Evolutionary conservation across 352 stramenopile genomes (phyloP).

Genomic region (Lagenidium giganteum): DNA sequence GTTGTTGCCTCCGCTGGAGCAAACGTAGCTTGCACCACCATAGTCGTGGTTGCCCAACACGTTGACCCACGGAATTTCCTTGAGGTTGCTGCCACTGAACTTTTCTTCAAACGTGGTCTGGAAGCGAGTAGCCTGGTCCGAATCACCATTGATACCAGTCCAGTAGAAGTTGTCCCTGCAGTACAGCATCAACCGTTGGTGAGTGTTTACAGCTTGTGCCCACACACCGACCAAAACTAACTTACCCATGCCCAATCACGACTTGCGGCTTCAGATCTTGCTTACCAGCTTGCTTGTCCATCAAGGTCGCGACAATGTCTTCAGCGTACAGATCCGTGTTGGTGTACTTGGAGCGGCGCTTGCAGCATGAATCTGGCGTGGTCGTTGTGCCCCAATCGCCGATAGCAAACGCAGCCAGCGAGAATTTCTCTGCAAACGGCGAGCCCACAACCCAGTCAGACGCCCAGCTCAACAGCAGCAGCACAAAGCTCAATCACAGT

Average conservation of each 20-base stretch:
- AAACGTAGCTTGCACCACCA: conserved; percentile 74
- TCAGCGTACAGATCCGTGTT: conserved; percentile 69
- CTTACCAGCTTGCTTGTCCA: conserved; percentile 33
- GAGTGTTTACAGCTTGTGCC: not conserved
- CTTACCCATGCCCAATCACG: conserved; percentile 45
- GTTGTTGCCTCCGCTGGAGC: conserved; percentile 29
- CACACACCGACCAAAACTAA: not conserved
- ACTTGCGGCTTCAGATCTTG: conserved; percentile 39
- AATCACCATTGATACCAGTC: conserved; percentile 49
- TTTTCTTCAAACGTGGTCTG: conserved; percentile 78
- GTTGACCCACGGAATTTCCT: conserved; percentile 75
- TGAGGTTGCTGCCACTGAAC: conserved; percentile 40
- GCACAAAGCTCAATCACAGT: no score
- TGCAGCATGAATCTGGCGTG: conserved; percentile 67
- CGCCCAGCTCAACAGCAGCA: no score
- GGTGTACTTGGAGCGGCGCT: conserved; percentile 42
- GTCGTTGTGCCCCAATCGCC: conserved; percentile 27
- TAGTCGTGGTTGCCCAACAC: conserved; percentile 87
- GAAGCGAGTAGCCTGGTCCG: conserved; percentile 63
- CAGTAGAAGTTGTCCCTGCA: conserved; percentile 80
- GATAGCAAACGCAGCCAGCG: conserved; percentile 19
- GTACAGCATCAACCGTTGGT: no score
- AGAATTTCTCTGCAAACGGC: conserved; percentile 9
- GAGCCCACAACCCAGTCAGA: no score
- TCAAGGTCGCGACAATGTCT: conserved; percentile 52